Base-by-base conservation (phyloP, 208 protist species). In the Crithidia fasciculata region DNA sequence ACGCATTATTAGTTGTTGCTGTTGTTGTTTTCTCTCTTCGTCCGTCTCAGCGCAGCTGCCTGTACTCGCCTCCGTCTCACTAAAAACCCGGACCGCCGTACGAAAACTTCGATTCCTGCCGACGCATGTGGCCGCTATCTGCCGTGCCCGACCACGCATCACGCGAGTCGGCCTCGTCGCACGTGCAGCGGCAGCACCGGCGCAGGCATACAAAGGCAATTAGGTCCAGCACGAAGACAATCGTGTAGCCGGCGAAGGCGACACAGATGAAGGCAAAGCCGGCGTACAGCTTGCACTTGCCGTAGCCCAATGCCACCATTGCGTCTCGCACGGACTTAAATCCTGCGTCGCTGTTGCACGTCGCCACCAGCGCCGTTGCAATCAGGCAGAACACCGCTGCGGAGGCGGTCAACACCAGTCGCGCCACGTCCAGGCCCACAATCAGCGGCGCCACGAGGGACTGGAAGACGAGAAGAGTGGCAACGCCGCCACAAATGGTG, bases 201-300 rank as follows among this genome's bases (percentile, higher is more conserved):
- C 28, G 8, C 10, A 40, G 0, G 54, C 19, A 59, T 4, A 28
- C 5, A 19, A 13, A 59, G 18, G 54, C 16, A 4, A 28, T 28
- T 7, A 59, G 54, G 16, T 59, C 54, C 18, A 59, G 6, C 18
- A 59, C 6, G 39, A 40, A 40, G 19, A 19, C 28, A 59, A 59
- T 10, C 8, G 39, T 7, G 54, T 59, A 59, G 54, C 54, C 28
- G 7, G 54, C 54, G 28, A 59, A 59, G 8, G 7, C 19, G 8
- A 59, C 54, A 19, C 54, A 59, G 54, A 59, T 59, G 39, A 59
- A 59, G 16, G 19, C 54, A 39, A 28, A 13, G 8, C 28, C 54
- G 8, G 54, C 39, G 8, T 15, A 59, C 13, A 59, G 54, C 54
- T 28, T 39, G 18, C 6, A 8, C 6, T 59, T 49, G 45, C 45